Base-by-base conservation (phyloP, 768 basidiomycete genomes). In the Phanerochaete carnosa region DNA sequence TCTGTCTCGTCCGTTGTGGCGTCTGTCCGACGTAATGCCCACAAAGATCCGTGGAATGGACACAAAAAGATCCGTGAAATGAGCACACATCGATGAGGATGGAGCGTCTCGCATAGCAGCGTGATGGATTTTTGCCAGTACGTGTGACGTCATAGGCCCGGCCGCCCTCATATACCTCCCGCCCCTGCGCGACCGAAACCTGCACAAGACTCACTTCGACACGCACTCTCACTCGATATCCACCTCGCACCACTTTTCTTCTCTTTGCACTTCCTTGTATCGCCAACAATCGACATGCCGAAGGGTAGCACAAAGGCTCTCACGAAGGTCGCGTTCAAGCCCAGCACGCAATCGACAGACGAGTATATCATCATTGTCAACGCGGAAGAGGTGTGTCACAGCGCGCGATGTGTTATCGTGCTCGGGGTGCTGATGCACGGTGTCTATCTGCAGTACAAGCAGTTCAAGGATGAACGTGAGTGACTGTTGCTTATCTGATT, bases 381-480 rank as follows among this genome's bases (percentile, higher is more conserved):
- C 70, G 77, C 78, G 2, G 76, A 69, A 57, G 82, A 86, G 83
- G 92, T 92, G 80, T 65, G 29, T 46, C 25, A 11, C 23, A 29
- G 57, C 52, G 53, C 32, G 28, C 23, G 25, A 26, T 47, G 7
- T 26, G 43, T 61, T 29, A 58, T 63, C 26, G 55, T 35, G 53
- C 29, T 54, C 50, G 43, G 62, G 59, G 16, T 35, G 39, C 49
- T 28, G 45, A 56, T 25, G 19, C 39, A 7, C 8, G 5, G 39
- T 19, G 8, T 19, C 19, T 4, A 4, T 8, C 28, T 58, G 50
- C 64, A 92, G 91, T 90, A 75, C 73, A 84, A 84, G 77, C 89
- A 85, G 72, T 94, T 89, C 89, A 89, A 85, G 73, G 80, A 75
- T 11, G 91, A 89, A 81, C 90, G 92, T 92, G 63, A 76, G 83